Base-by-base conservation (phyloP, 179 eudicot species). In the Actinidia polygama region DNA sequence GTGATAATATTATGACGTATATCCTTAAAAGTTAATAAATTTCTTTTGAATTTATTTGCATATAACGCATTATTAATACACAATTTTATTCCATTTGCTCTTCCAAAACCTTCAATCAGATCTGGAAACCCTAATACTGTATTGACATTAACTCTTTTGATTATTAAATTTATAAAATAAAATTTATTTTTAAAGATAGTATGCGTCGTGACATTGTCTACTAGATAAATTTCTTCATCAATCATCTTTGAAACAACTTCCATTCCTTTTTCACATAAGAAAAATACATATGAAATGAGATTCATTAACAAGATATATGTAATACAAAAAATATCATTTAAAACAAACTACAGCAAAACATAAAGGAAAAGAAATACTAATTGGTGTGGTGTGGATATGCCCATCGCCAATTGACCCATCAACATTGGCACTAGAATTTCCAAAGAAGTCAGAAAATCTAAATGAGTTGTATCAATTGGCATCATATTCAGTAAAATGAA, bases 1-100 rank as follows among this genome's bases (percentile, higher is more conserved):
- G 59, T 78, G 54, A 70, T 57, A 83, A 21, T 46, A 83, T 77
- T 83, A 40, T n/a, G 49, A 58, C 19, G 19, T 9, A 12, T 57
- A 15, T 57, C 19, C 16, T 57, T 57, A 57, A 57, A 57, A 57
- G 19, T 83, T 18, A 83, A 3, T 10, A 83, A 78, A 11, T 70
- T 83, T 49, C 73, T 78, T 78, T 12, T 44, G 51, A 70, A 83
- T 40, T 1, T 78, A 11, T 44, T 71, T 18, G 23, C 49, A 71
- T 15, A 83, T 50, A 78, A 47, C n/a, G 54, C 73, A 16, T 78
- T 50, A 9, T 78, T 15, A 57, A 78, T 58, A 2, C 57, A 1
- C 0, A 83, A 15, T 16, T 68, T 77, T 71, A 72, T 76, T 46
- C 74, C 30, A 4, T 44, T 68, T 3, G 69, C 70, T 70, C 19